Base-by-base conservation (phyloP, 2,329 filamentous ascomycete genomes). In the Penicillium sp. region DNA sequence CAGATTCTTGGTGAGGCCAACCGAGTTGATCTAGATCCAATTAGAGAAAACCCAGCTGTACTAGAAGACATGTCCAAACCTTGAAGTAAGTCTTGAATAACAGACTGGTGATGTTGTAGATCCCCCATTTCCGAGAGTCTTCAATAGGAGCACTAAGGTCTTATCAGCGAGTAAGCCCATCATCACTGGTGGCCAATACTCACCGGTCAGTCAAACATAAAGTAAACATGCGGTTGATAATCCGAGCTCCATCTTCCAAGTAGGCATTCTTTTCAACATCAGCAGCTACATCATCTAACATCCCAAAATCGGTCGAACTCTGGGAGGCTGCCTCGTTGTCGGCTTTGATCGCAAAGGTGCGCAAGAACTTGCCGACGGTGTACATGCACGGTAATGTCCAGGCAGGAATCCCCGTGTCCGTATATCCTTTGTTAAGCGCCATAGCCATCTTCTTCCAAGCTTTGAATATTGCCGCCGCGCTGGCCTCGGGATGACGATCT, bases 51-150 rank as follows among this genome's bases (percentile, higher is more conserved):
- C 0, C n/a, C 15, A 22, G n/a, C 26, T 37, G 18, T 40, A 14
- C 18, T 14, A 20, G 1, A 2, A 4, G 9, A 14, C 41, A 27
- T 12, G 31, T 6, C 29, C 49, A 37, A 73, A 81, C 81, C 76
- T 90, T 95, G 80, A 99, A 99, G 74, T 97, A 97, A 1, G 92
- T 97, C 76, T 97, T 97, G 84, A 99, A 99, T 14, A 97, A 81
- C 7, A 99, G 82, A 70, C 96, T 97, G 68, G 92, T 91, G 62
- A 93, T 88, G 73, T 92, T 92, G 78, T 99, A 99, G 46, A 96
- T 89, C 6, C 91, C 95, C 94, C 94, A 99, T 83, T 97, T 99
- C 52, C 94, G 86, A 8, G 93, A 97, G 67, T 96, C 89, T 68
- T 92, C 86, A 43, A 97, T 79, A 14, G 89, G 86, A 57, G 89